Evolutionary conservation across 2,329 filamentous ascomycete species (phyloP).

Genomic region (Hymenoscyphus scutula): DNA sequence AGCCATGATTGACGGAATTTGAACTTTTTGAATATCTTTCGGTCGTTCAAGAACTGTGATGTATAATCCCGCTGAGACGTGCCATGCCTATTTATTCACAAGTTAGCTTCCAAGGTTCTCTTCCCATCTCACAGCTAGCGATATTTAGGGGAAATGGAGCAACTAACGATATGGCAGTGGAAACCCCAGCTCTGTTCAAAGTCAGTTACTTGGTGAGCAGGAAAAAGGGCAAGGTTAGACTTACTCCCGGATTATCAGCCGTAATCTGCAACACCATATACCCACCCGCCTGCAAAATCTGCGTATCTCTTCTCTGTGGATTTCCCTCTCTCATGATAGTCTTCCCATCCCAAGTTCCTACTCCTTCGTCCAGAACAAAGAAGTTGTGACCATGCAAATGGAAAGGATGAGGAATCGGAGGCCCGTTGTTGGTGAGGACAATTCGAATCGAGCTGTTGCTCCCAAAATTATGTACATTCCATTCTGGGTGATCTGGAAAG

Average conservation of each 20-base stretch:
- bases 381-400: not conserved
- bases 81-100: conserved; percentile 47
- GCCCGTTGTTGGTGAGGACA: not conserved
- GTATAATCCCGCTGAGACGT: conserved; percentile 42
- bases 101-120: not conserved
- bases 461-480: not conserved
- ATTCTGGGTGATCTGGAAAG: not conserved
- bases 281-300: conserved; percentile 7
- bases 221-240: too few relatives aligned
- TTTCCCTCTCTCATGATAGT: not conserved
- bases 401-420: conserved; percentile 26
- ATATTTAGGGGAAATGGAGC: too few relatives aligned
- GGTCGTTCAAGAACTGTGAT: conserved; percentile 39
- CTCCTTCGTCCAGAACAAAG: not conserved
- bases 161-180: too few relatives aligned
- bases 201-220: too few relatives aligned
- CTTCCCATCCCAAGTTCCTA: not conserved
- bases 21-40: conserved; percentile 41
- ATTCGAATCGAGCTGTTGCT: not conserved
- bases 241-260: conserved; percentile 48
- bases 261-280: conserved; percentile 49
- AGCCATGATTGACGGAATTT: conserved; percentile 50
- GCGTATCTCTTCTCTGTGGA: not conserved
- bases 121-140: too few relatives aligned
- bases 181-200: too few relatives aligned